These are phyloP conservation scores for Phytopythium sindhum DNA, from an alignment of 352 stramenopile species.

Conservation along the genomic window DNA sequence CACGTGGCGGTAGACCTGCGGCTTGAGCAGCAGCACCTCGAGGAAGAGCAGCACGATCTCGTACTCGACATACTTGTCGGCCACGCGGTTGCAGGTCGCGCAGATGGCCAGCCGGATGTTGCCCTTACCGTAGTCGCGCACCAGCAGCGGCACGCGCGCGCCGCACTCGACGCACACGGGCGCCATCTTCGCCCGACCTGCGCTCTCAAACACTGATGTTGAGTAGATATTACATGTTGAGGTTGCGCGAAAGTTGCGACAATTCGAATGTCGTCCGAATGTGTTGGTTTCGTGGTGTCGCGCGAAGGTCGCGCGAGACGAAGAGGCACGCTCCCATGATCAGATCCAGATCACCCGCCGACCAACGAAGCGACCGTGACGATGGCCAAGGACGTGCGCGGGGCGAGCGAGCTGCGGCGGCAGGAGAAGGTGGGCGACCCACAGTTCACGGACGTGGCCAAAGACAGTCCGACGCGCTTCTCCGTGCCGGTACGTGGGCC, in stretches of 20 bases:
- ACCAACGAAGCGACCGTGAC: background rate
- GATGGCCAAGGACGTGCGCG: constrained; percentile 61
- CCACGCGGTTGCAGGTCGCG: constrained; percentile 56
- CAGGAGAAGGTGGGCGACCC: constrained; percentile 30
- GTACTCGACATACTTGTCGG: constrained; percentile 89
- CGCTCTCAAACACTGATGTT: too few relatives aligned
- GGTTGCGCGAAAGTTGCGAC: constrained; percentile 7
- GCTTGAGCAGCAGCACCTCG: constrained; percentile 81
- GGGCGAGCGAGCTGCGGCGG: constrained; percentile 23
- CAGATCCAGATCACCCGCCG: background rate
- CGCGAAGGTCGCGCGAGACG: constrained; percentile 19
- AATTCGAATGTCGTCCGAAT: too few relatives aligned
- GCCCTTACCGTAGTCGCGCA: constrained; percentile 84
- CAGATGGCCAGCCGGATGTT: constrained; percentile 83
- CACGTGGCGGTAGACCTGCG: constrained; percentile 84
- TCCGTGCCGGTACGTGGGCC: constrained; percentile 21
- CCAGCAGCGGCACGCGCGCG: constrained; percentile 48
- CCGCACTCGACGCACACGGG: constrained; percentile 81
- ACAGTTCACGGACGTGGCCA: constrained; percentile 33
- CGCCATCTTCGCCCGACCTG: background rate
- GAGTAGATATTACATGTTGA: too few relatives aligned
- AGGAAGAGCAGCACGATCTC: constrained; percentile 83
- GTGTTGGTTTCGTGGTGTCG: background rate
- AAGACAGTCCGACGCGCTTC: constrained; percentile 24
- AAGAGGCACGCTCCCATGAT: constrained; percentile 13